phyloP scores from a whole-genome alignment of 1,284 basidiomycete genomes.

The Leucoagaricus sp. region DNA sequence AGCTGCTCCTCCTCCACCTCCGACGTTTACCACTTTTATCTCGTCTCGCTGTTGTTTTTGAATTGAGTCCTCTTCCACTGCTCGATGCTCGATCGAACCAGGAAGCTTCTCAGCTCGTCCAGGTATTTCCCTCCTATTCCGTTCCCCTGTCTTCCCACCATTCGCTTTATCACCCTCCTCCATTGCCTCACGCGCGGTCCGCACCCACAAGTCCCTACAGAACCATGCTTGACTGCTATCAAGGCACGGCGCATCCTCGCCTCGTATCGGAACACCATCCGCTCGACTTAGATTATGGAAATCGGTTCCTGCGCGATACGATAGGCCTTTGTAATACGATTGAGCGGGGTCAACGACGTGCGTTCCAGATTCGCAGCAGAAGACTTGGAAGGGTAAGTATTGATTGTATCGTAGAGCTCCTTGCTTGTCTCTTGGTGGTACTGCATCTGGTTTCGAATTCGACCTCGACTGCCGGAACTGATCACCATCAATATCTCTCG shows the following conservation, averaged over 20 bases:
- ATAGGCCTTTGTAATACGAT: constrained; percentile 87
- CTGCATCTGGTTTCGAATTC: constrained; percentile 85
- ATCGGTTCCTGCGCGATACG: constrained; percentile 77
- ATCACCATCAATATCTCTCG: constrained; percentile 93
- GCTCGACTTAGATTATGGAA: constrained; percentile 76
- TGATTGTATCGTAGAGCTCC: constrained; percentile 84
- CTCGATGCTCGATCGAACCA: neutral
- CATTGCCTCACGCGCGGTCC: constrained; percentile 76
- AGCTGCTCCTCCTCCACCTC: constrained; percentile 26
- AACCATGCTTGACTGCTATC: constrained; percentile 96
- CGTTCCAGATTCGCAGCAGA: constrained; percentile 95
- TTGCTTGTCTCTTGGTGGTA: constrained; percentile 82
- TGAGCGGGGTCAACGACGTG: constrained; percentile 93
- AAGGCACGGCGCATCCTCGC: constrained; percentile 82
- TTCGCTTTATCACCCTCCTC: constrained; percentile 47
- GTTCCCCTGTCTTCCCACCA: constrained; percentile 21
- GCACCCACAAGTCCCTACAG: constrained; percentile 91
- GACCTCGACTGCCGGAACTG: constrained; percentile 95
- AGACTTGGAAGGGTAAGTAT: constrained; percentile 94
- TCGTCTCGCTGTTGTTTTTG: constrained; percentile 23
- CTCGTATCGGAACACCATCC: constrained; percentile 57
- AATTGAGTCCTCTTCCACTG: constrained; percentile 2
- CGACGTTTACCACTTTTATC: constrained; percentile 29
- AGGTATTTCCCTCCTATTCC: neutral
- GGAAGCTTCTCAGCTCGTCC: neutral